Evolutionary conservation across 805 yeast genomes (phyloP).

Genomic region (Saturnispora serradocipensis): DNA sequence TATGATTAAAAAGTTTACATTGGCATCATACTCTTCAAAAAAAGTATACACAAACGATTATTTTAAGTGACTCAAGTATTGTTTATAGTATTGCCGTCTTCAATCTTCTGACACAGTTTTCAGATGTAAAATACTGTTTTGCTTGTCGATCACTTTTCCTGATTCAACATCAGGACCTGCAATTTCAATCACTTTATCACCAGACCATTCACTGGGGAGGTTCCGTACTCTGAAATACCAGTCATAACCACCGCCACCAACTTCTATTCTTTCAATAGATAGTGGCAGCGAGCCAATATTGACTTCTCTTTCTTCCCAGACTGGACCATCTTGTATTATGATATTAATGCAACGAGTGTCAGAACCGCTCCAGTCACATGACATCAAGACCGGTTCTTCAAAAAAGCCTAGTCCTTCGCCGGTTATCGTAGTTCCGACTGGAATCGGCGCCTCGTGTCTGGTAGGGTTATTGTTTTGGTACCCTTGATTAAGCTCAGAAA

Average conservation of each 20-base stretch:
- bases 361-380: neutral
- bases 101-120: neutral
- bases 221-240: neutral
- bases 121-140: neutral
- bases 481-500: neutral
- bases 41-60: too few relatives aligned
- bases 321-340: neutral
- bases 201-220: neutral
- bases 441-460: neutral
- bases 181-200: neutral
- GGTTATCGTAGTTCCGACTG: neutral
- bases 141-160: neutral
- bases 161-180: neutral
- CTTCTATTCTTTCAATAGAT: constrained; percentile 1
- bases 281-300: constrained; percentile 1
- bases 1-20: too few relatives aligned
- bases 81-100: neutral
- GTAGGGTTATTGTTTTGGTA: neutral
- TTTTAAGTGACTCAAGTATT: neutral
- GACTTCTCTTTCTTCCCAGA: neutral
- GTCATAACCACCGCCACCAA: constrained; percentile 1
- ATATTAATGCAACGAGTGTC: neutral
- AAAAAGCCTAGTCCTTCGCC: neutral
- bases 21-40: too few relatives aligned
- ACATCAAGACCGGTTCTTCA: neutral